Conservation (phyloP, 179 eudicot genomes). For the Silene coronaria region DNA sequence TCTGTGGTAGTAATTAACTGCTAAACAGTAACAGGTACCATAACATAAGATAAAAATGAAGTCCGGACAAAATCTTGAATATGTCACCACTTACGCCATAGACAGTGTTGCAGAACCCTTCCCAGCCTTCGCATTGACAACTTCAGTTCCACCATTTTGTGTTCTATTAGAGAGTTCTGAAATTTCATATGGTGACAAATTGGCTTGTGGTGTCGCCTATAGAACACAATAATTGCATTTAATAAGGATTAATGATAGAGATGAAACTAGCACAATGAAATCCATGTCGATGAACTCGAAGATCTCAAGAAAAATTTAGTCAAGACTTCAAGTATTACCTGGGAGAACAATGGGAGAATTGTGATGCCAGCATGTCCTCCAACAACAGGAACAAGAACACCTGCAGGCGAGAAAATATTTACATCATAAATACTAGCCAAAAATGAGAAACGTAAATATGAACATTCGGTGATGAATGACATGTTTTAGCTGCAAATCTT, state of each 20-base stretch:
- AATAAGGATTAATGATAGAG: not conserved
- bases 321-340: slow-evolving; percentile 33
- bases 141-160: slow-evolving; percentile 97
- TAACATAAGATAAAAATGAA: too few species aligned
- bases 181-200: slow-evolving; percentile 49
- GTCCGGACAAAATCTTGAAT: not conserved
- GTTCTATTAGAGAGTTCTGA: slow-evolving; percentile 61
- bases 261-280: not conserved
- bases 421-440: not conserved
- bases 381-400: slow-evolving; percentile 82
- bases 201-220: slow-evolving; percentile 82
- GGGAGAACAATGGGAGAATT: slow-evolving; percentile 91
- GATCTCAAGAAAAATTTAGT: not conserved
- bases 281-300: not conserved
- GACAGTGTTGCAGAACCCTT: slow-evolving; percentile 98
- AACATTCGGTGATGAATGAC: too few species aligned
- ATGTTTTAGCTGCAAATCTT: not conserved
- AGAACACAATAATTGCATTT: not conserved
- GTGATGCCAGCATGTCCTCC: slow-evolving; percentile 98
- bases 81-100: slow-evolving; percentile 75
- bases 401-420: slow-evolving; percentile 30
- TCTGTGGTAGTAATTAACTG: too few species aligned
- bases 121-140: slow-evolving; percentile 98
- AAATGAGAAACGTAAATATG: not conserved
- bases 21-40: too few species aligned